phyloP scores from a whole-genome alignment of 1,284 basidiomycete species.

The Rhodotorula glutinis region DNA sequence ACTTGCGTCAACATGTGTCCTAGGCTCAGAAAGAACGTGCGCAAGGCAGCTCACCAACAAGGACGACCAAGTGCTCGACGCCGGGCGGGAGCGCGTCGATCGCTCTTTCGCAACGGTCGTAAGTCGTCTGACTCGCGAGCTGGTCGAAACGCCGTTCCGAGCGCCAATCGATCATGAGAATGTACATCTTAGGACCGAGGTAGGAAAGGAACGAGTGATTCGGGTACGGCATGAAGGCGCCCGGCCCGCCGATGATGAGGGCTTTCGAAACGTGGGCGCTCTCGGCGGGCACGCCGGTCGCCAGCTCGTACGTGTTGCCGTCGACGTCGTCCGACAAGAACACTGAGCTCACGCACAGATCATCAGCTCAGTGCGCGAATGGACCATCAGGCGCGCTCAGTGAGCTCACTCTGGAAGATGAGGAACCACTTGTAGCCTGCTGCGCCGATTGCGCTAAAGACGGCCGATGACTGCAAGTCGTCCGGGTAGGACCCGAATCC shows the following conservation, averaged over 20 bases:
- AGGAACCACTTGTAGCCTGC: conserved; percentile 77
- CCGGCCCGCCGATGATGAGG: conserved; percentile 66
- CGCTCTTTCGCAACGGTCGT: conserved; percentile 64
- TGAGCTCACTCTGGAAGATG: conserved; percentile 67
- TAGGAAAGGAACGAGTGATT: conserved; percentile 77
- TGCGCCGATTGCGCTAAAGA: conserved; percentile 58
- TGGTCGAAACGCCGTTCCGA: conserved; percentile 78
- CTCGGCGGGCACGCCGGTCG: conserved; percentile 49
- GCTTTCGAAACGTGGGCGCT: conserved; percentile 28
- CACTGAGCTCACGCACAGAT: not conserved
- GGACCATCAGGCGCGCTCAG: too few relatives aligned
- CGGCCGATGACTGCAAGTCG: conserved; percentile 69
- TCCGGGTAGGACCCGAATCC: conserved; percentile 67
- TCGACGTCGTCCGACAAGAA: conserved; percentile 59
- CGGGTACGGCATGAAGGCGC: conserved; percentile 71
- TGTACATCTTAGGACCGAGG: conserved; percentile 40
- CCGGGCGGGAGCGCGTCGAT: conserved; percentile 56
- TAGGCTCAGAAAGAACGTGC: conserved; percentile 3
- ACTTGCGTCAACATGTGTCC: not conserved
- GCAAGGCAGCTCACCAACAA: conserved; percentile 58
- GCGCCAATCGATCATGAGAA: conserved; percentile 74
- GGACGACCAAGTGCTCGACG: conserved; percentile 76
- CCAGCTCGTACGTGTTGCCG: conserved; percentile 61
- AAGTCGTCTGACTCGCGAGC: conserved; percentile 70
- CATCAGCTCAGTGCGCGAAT: too few relatives aligned